Evolutionary conservation across 495 filamentous ascomycete species (phyloP), one percentile per base, ranked within the genome.

Genomic region (Trichocladium uniseriatum): DNA sequence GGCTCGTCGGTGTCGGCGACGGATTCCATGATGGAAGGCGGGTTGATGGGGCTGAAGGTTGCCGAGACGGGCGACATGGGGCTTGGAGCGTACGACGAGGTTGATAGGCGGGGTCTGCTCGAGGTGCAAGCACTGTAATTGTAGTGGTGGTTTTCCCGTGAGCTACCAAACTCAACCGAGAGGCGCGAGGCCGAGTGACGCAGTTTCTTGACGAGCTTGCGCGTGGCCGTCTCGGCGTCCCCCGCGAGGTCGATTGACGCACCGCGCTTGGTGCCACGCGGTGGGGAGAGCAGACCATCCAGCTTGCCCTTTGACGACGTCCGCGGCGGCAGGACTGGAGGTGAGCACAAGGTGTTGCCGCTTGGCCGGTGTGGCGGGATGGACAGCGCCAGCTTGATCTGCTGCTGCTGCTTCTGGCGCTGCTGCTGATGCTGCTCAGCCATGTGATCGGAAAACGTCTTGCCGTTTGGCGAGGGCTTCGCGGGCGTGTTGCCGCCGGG

Each of bases 141-240:
- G 29, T 22, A 31, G 35, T 45, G 28, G 34, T 44, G 37, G 16
- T 40, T 20, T n/a, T 45, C 35, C 3, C 41, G 28, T 6, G 14
- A 19, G 10, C 38, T 34, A 9, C 36, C 20, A 10, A 51, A 18
- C 3, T 55, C 53, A 13, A 51, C 3, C 38, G 60, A 60, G 3
- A 56, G 41, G 15, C 55, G 51, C 5, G 60, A 62, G 10, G 53
- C 49, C 5, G 59, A 61, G 32, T 48, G 48, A 5, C 66, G 59
- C 11, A 69, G 54, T 45, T 68, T 68, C 60, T 68, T 69, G 56
- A 64, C 58, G 5, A 66, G 53, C 47, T 62, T 66, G 36, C 65
- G 55, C 9, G 59, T 55, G 13, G 52, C 57, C 10, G 54, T 54
- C 31, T 62, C 61, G 38, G 35, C 39, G 32, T 51, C 50, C 5